phyloP scores from a whole-genome alignment of 176 grass and related monocot species.

The Oryza rufipogon region DNA sequence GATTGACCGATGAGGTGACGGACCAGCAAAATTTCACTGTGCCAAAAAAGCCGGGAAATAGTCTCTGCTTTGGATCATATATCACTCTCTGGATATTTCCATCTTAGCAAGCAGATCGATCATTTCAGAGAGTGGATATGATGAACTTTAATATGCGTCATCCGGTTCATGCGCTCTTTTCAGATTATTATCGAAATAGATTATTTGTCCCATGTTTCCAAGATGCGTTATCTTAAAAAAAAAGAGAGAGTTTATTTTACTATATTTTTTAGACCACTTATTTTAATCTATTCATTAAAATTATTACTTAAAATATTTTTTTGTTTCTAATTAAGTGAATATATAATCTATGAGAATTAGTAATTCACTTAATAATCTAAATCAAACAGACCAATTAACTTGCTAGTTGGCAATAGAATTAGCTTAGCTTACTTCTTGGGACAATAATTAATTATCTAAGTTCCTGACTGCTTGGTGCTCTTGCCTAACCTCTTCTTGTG shows the following conservation, averaged over 20 bases:
- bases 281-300: too few species aligned
- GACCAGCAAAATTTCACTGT: constrained; percentile 29
- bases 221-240: too few species aligned
- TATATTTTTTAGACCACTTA: too few species aligned
- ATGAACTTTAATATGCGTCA: not conserved
- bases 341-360: too few species aligned
- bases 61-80: constrained; percentile 30
- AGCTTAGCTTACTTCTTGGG: not conserved
- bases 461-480: not conserved
- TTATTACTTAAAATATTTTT: too few species aligned
- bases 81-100: constrained; percentile 18
- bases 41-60: not conserved
- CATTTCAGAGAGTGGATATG: constrained; percentile 7
- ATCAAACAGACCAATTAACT: not conserved
- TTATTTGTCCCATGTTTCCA: too few species aligned
- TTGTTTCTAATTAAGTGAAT: too few species aligned
- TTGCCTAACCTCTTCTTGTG: constrained; percentile 16
- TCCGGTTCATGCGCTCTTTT: not conserved
- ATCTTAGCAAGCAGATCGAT: not conserved
- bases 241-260: too few species aligned
- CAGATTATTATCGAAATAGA: too few species aligned
- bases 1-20: constrained; percentile 34
- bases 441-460: too few species aligned
- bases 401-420: not conserved
- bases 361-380: too few species aligned